Percentiles rank a stretch among this genome's conserved stretches.
Evolutionary conservation across 2,329 filamentous ascomycete species (phyloP).

Genomic region (Clonostachys sp.): DNA sequence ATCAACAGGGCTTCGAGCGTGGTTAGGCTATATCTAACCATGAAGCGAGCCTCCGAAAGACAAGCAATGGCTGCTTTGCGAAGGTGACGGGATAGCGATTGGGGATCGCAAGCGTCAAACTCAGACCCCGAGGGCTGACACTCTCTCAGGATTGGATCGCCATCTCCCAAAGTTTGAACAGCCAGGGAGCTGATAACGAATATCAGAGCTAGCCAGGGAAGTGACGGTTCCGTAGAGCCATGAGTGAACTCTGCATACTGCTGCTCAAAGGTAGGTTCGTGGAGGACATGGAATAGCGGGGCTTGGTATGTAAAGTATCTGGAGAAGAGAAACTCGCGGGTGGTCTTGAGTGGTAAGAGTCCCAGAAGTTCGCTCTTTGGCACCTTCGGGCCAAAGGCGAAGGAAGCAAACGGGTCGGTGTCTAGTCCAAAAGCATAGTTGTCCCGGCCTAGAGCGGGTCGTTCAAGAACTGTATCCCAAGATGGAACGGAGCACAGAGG

Average conservation of each 20-base stretch:
- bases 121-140: conserved; percentile 1
- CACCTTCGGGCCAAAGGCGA: conserved; percentile 3
- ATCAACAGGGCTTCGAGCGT: conserved; percentile 8
- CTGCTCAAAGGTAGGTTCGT: conserved; percentile 9
- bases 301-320: conserved; percentile 6
- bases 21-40: conserved; percentile 7
- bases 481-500: too few species aligned
- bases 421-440: not conserved
- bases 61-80: conserved; percentile 6
- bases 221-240: not conserved
- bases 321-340: conserved; percentile 6
- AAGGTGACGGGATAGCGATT: not conserved
- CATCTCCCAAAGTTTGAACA: conserved; percentile 3
- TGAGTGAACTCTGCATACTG: conserved; percentile 6
- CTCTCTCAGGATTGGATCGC: conserved; percentile 4
- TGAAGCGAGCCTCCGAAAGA: conserved; percentile 7
- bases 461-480: not conserved
- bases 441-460: not conserved
- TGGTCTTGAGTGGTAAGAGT: conserved; percentile 1
- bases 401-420: not conserved
- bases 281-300: conserved; percentile 8
- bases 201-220: conserved; percentile 9
- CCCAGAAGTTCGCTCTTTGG: conserved; percentile 3
- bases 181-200: conserved; percentile 9
- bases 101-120: not conserved